Conservation (phyloP, 192 early-diverging fungal species). For the Entophlyctis luteolus region DNA sequence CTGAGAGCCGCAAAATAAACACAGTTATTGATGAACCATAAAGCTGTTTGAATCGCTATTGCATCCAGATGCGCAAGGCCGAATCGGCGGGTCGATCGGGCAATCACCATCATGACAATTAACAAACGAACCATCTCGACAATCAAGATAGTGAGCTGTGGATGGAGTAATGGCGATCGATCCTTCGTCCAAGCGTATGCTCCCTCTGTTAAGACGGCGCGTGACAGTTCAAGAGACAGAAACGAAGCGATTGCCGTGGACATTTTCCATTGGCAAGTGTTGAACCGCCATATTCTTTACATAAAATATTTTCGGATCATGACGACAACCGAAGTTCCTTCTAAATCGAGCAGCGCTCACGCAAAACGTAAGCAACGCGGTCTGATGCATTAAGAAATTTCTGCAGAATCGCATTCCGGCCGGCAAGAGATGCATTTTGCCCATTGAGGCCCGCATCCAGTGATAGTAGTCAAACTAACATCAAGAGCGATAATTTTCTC, state of each 20-base stretch:
- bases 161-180: not conserved
- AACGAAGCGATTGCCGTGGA: not conserved
- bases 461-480: no score
- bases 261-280: no score
- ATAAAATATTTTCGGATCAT: no score
- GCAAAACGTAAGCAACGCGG: no score
- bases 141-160: not conserved
- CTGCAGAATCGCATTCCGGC: no score
- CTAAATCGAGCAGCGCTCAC: no score
- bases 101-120: not conserved
- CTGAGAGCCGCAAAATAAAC: conserved; percentile 1
- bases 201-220: conserved; percentile 1
- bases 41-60: not conserved
- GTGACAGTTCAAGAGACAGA: conserved; percentile 3
- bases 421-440: no score
- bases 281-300: no score
- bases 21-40: conserved; percentile 11
- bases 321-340: no score
- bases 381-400: no score
- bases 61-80: not conserved
- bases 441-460: no score
- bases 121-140: not conserved
- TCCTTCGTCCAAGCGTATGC: not conserved
- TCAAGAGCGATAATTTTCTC: no score
- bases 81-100: not conserved